A percentile compares a stretch with the other conserved stretches of the same genome.
Conservation (phyloP, 495 filamentous ascomycete genomes). For the Coniosporium apollinis region DNA sequence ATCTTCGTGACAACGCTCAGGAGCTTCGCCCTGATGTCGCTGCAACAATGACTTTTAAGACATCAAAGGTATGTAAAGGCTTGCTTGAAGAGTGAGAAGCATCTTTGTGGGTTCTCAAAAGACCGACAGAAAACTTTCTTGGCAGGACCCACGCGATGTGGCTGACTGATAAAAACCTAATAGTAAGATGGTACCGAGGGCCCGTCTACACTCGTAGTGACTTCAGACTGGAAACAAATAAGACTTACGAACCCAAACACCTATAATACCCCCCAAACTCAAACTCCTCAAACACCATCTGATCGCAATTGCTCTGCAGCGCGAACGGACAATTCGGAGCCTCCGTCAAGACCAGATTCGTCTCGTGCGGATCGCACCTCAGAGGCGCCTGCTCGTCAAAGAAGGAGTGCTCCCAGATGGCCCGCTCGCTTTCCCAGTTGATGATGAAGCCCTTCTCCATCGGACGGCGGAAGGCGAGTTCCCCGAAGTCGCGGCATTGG, state of each 20-base stretch:
- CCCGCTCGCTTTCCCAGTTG: constrained; percentile 92
- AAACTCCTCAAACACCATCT: constrained; percentile 96
- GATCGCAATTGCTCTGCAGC: constrained; percentile 78
- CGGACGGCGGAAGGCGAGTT: constrained; percentile 71
- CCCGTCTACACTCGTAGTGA: not conserved
- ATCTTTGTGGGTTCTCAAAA: too few relatives aligned
- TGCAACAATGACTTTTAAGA: too few relatives aligned
- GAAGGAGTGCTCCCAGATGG: constrained; percentile 89
- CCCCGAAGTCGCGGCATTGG: constrained; percentile 74
- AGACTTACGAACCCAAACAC: constrained; percentile 42
- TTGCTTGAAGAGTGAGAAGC: too few relatives aligned
- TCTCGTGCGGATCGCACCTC: constrained; percentile 59
- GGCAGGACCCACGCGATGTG: too few relatives aligned
- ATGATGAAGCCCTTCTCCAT: constrained; percentile 92
- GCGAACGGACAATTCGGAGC: constrained; percentile 70
- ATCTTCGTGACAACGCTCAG: too few relatives aligned
- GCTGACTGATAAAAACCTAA: too few relatives aligned
- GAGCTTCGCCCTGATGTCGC: too few relatives aligned
- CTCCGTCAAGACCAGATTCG: constrained; percentile 71
- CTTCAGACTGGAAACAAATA: constrained; percentile 2
- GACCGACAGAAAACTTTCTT: too few relatives aligned
- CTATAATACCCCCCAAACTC: constrained; percentile 79
- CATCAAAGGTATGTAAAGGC: too few relatives aligned
- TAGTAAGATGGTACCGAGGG: too few relatives aligned
- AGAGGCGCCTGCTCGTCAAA: constrained; percentile 55